phyloP scores from a whole-genome alignment of 352 stramenopile species.

The Phytopythium litorale region DNA sequence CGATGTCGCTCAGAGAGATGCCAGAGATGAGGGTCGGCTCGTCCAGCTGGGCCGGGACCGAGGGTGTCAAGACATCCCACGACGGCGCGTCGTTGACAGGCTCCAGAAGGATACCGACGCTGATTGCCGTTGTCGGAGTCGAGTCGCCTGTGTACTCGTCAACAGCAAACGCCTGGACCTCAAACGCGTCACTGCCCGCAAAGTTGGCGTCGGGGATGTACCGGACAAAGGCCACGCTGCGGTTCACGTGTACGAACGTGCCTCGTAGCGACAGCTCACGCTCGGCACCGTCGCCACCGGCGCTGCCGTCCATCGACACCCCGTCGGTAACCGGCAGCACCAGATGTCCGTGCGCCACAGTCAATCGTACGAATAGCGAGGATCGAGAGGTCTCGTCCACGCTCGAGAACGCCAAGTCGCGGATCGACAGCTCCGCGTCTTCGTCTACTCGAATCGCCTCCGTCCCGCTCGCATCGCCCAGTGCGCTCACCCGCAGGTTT shows the following conservation, averaged over 20 bases:
- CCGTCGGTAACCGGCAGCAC: slow-evolving; percentile 12
- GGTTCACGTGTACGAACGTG: slow-evolving; percentile 46
- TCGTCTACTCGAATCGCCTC: slow-evolving; percentile 43
- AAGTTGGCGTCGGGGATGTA: slow-evolving; percentile 43
- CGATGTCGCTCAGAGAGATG: slow-evolving; percentile 47
- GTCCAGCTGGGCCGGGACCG: slow-evolving; percentile 18
- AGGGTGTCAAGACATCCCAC: slow-evolving; percentile 33
- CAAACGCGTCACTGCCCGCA: slow-evolving; percentile 38
- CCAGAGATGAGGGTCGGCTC: slow-evolving; percentile 26
- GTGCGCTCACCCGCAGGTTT: slow-evolving; percentile 27
- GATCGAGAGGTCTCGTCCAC: slow-evolving; percentile 36
- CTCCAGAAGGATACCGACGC: slow-evolving; percentile 33
- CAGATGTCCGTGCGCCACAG: slow-evolving; percentile 21
- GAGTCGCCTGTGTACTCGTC: slow-evolving; percentile 42
- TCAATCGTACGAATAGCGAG: slow-evolving; percentile 26
- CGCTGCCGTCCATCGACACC: slow-evolving; percentile 22
- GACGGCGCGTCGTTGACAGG: slow-evolving; percentile 55
- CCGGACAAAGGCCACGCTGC: slow-evolving; percentile 22
- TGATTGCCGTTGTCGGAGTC: slow-evolving; percentile 18
- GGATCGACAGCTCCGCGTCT: slow-evolving; percentile 28
- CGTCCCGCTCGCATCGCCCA: slow-evolving; percentile 12
- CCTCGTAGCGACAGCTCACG: slow-evolving; percentile 22
- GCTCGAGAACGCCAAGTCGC: slow-evolving; percentile 35
- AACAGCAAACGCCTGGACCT: slow-evolving; percentile 30
- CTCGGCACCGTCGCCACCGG: slow-evolving; percentile 7